Conservation (phyloP, 805 yeast genomes). For the Scheffersomyces spartinae region DNA sequence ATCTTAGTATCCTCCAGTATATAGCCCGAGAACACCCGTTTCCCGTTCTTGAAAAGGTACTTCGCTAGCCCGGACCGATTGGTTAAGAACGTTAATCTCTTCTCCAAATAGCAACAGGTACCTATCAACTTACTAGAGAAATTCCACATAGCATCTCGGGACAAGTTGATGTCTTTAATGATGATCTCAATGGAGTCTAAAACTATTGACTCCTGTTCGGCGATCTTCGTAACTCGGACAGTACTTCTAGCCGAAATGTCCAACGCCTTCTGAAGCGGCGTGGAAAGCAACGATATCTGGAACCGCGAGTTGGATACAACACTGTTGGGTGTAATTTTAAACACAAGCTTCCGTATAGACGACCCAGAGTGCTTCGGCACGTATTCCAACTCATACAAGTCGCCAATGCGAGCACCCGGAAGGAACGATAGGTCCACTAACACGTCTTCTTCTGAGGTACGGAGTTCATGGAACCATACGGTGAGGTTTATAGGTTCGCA, state of each 20-base stretch:
- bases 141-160: constrained; percentile 92
- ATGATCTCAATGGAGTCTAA: constrained; percentile 77
- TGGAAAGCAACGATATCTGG: constrained; percentile 47
- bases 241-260: constrained; percentile 58
- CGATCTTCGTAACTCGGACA: constrained; percentile 41
- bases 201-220: constrained; percentile 37
- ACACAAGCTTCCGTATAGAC: constrained; percentile 1
- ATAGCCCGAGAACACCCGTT: constrained; percentile 62
- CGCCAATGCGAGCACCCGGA: constrained; percentile 62
- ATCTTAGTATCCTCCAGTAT: constrained; percentile 57
- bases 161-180: constrained; percentile 66
- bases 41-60: constrained; percentile 56
- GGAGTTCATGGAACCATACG: constrained; percentile 59
- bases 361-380: too few relatives aligned
- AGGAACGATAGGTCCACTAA: constrained; percentile 47
- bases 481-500: constrained; percentile 29
- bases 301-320: too few relatives aligned
- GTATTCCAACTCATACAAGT: constrained; percentile 62
- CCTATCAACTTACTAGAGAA: constrained; percentile 51
- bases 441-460: constrained; percentile 47
- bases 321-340: not conserved
- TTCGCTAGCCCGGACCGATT: constrained; percentile 53
- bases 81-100: constrained; percentile 50
- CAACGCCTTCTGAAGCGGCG: constrained; percentile 45
- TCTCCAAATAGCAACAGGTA: constrained; percentile 55